These are phyloP conservation scores for Globisporangium nodosum DNA, from an alignment of 352 stramenopile genomes.

Conservation along the genomic window DNA sequence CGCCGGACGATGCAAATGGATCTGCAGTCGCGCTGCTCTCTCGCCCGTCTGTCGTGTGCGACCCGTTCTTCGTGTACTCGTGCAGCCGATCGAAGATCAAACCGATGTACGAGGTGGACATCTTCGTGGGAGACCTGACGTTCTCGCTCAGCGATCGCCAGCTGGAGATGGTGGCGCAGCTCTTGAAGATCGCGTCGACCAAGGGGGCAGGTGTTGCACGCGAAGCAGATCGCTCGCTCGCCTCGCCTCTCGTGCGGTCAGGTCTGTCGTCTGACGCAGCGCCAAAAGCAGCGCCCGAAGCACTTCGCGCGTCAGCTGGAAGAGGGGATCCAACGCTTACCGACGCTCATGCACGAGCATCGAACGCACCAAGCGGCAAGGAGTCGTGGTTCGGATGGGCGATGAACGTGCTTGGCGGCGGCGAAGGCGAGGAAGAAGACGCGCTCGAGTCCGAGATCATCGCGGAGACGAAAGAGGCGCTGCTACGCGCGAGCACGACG, in stretches of 20 bases:
- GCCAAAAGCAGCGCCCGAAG: not conserved
- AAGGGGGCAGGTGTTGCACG: conserved; percentile 10
- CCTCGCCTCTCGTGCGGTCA: too few species aligned
- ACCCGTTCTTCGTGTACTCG: conserved; percentile 71
- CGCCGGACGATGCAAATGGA: not conserved
- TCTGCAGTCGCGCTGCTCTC: conserved; percentile 15
- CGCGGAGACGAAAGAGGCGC: conserved; percentile 49
- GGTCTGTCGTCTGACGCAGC: too few species aligned
- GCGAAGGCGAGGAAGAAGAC: conserved; percentile 56
- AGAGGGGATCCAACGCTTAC: too few species aligned
- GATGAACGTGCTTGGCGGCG: conserved; percentile 48
- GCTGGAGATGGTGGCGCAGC: conserved; percentile 71
- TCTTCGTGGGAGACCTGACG: conserved; percentile 61
- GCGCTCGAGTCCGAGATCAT: conserved; percentile 65
- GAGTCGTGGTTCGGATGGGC: conserved; percentile 67
- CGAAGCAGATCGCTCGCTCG: conserved; percentile 9
- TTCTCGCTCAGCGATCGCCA: conserved; percentile 83
- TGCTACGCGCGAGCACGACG: conserved; percentile 24
- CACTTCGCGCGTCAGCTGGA: too few species aligned
- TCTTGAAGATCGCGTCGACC: conserved; percentile 35
- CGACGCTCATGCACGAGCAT: not conserved
- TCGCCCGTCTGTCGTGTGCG: conserved; percentile 39
- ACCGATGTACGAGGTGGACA: conserved; percentile 58
- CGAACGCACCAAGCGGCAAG: conserved; percentile 4
- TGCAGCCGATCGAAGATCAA: conserved; percentile 32